Conservation (phyloP, 1,284 basidiomycete genomes). For the Puccinia polysora region DNA sequence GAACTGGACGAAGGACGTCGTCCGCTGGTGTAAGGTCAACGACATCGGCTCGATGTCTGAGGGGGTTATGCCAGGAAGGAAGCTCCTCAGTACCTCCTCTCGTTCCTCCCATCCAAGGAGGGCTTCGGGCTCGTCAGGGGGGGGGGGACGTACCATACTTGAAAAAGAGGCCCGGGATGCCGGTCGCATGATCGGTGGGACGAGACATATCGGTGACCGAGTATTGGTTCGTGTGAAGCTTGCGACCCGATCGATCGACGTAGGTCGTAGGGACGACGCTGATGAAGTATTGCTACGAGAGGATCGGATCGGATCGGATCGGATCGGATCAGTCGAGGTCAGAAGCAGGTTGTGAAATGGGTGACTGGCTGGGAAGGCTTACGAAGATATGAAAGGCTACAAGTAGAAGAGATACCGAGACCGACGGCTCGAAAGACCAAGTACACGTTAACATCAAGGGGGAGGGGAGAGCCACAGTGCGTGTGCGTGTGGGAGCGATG, state of each 20-base stretch:
- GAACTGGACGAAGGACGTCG: conserved; percentile 72
- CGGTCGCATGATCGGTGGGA: conserved; percentile 67
- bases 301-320: too few relatives aligned
- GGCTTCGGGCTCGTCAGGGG: too few relatives aligned
- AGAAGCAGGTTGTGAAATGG: too few relatives aligned
- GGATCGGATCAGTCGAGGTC: too few relatives aligned
- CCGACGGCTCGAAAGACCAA: too few relatives aligned
- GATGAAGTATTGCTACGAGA: conserved; percentile 83
- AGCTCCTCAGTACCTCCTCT: background rate
- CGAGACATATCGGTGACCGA: conserved; percentile 89
- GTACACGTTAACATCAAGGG: too few relatives aligned
- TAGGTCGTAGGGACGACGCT: conserved; percentile 93
- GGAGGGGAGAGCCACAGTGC: too few relatives aligned
- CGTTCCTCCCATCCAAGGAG: background rate
- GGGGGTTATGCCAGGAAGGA: too few relatives aligned
- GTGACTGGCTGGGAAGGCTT: too few relatives aligned
- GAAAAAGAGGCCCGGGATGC: conserved; percentile 61
- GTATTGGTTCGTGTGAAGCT: conserved; percentile 80
- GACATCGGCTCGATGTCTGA: conserved; percentile 89
- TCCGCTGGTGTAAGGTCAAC: conserved; percentile 78
- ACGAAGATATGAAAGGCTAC: conserved; percentile 38
- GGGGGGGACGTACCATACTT: conserved; percentile 14
- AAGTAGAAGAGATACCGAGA: background rate
- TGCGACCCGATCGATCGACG: conserved; percentile 62
- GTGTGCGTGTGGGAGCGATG: too few relatives aligned